Percentiles rank a stretch among this genome's conserved stretches.
These are phyloP conservation scores for Monilinia aucupariae DNA, from an alignment of 2,329 filamentous ascomycete species.

Conservation along the genomic window DNA sequence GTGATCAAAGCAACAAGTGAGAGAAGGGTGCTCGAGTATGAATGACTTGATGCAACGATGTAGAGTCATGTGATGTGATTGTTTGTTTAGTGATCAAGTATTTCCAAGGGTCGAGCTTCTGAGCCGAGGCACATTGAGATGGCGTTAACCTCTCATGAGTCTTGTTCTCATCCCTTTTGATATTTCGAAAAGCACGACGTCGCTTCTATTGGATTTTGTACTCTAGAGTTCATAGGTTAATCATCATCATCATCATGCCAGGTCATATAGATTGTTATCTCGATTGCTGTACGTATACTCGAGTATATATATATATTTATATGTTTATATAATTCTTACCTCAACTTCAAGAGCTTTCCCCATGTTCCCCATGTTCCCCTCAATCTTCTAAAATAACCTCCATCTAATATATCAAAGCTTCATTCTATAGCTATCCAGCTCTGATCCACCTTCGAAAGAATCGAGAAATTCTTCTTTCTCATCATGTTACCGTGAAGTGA, in stretches of 20 bases:
- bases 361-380: background rate
- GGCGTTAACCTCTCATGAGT: background rate
- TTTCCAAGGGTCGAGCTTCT: background rate
- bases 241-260: conserved; percentile 44
- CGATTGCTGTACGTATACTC: conserved; percentile 54
- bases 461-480: conserved; percentile 46
- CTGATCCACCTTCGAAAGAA: conserved; percentile 55
- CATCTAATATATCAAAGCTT: conserved; percentile 45
- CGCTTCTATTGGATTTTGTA: background rate
- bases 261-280: conserved; percentile 61
- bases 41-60: background rate
- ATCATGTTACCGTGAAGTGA: conserved; percentile 63
- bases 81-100: conserved; percentile 14
- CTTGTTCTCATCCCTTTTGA: background rate
- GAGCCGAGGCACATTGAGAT: conserved; percentile 8
- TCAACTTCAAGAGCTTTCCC: background rate
- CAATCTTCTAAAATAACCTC: background rate
- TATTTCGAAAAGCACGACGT: background rate
- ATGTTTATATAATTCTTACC: background rate
- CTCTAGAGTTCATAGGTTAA: too few relatives aligned
- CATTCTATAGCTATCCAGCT: conserved; percentile 53
- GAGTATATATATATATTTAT: too few relatives aligned
- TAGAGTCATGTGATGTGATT: too few relatives aligned
- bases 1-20: conserved; percentile 17
- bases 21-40: too few relatives aligned